These are phyloP conservation scores for Starmera dryadoides DNA, from an alignment of 805 yeast species.

Conservation along the genomic window DNA sequence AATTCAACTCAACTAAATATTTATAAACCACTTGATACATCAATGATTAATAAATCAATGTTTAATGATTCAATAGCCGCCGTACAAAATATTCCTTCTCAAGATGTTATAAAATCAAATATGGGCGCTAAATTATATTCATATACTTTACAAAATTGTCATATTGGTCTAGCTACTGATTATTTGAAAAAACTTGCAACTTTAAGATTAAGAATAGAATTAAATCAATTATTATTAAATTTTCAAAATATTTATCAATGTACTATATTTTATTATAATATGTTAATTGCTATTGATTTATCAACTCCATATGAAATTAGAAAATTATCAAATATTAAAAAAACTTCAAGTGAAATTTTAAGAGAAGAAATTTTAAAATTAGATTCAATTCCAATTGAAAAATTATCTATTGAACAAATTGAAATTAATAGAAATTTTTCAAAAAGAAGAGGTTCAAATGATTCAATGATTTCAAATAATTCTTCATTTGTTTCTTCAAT, in stretches of 20 bases:
- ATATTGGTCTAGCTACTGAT: constrained; percentile 5
- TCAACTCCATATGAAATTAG: constrained; percentile 6
- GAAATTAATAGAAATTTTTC: background rate
- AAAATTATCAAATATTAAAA: background rate
- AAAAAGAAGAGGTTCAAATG: background rate
- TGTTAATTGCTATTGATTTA: constrained; percentile 1
- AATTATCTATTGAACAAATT: background rate
- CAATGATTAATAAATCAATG: background rate
- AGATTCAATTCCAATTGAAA: background rate
- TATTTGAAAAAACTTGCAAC: constrained; percentile 1
- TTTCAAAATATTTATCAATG: constrained; percentile 2
- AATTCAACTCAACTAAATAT: constrained; percentile 10
- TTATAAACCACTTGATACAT: constrained; percentile 3
- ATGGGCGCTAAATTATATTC: constrained; percentile 2
- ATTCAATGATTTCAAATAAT: background rate
- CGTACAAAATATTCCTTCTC: too few species aligned
- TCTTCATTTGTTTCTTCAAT: background rate
- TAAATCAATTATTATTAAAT: constrained; percentile 5
- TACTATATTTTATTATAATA: constrained; percentile 3
- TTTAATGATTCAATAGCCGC: too few species aligned
- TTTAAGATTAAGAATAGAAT: constrained; percentile 6
- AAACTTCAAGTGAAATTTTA: constrained; percentile 2
- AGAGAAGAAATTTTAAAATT: background rate
- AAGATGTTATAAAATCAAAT: background rate
- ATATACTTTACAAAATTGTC: constrained; percentile 6